These are phyloP conservation scores for Marchantia polymorpha DNA, from an alignment of 225 moss, liverwort and hornwort genomes.

Conservation along the genomic window DNA sequence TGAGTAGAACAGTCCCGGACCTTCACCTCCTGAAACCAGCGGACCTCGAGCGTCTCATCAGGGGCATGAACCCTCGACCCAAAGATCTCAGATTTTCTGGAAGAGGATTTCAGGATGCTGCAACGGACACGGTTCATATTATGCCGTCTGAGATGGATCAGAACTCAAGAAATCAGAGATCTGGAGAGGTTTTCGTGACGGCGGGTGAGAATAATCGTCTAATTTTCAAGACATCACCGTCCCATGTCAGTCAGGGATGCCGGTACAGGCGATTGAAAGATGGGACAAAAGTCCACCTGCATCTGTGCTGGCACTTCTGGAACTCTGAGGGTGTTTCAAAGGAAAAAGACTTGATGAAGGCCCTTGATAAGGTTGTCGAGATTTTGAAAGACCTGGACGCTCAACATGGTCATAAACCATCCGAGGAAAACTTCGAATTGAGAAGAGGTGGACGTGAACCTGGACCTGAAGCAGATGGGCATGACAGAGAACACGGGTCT, in stretches of 20 bases:
- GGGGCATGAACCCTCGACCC: too few species aligned
- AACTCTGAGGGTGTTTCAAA: background rate
- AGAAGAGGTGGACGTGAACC: background rate
- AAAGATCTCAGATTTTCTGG: too few species aligned
- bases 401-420: background rate
- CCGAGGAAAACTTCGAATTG: background rate
- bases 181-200: slow-evolving; percentile 3
- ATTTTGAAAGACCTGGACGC: background rate
- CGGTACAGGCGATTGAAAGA: background rate
- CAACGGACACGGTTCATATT: too few species aligned
- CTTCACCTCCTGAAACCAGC: too few species aligned
- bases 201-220: slow-evolving; percentile 10
- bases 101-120: too few species aligned
- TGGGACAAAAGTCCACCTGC: background rate
- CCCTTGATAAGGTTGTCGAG: background rate
- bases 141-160: too few species aligned
- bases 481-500: background rate
- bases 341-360: background rate
- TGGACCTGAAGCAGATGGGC: background rate
- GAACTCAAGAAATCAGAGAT: background rate
- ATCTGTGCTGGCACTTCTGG: background rate
- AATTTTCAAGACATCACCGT: background rate
- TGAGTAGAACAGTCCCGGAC: too few species aligned
- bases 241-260: too few species aligned
- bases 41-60: too few species aligned